Base-by-base conservation (phyloP, 2,329 filamentous ascomycete species). In the Aspergillus pseudoviridinutans region DNA sequence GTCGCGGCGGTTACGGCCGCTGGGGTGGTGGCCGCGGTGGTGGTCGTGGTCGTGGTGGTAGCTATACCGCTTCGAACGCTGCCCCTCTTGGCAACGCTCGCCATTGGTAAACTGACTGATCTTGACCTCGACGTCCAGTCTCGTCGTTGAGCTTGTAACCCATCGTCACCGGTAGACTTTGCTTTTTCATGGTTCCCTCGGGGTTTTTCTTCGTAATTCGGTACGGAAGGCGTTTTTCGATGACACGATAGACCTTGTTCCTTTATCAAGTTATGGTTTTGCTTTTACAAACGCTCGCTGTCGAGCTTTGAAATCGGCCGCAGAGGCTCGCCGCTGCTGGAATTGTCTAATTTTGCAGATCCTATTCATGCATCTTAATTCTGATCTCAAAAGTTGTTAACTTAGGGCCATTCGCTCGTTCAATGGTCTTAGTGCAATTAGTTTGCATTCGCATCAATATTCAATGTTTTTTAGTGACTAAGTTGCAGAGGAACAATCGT, bases 1-100 rank as follows among this genome's bases (percentile, higher is more conserved):
- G 89, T 65, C 75, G 80, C 66, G 84, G 88, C 63, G 87, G 85
- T 53, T 65, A 68, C 54, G 67, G 68, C 50, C 64, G 67, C 58
- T 79, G 84, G 66, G 80, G 90, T 68, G 80, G 90, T 68, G 88
- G 88, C 73, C 84, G 88, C 68, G 86, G 83, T 64, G 82, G 83
- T 64, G 82, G 86, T 61, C 73, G 80, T 72, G 74, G 76, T 60
- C 70, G 74, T 58, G 70, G 76, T 70, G 73, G 77, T 68, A 78
- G 80, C 62, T 84, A 78, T 73, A 83, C 82, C 71, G 79, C 80
- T 66, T 82, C 81, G 68, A 86, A 86, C 71, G 73, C 78, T 66
- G 83, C 83, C 63, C 82, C 83, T 55, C 74, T 86, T 64, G 83
- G 83, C 64, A 74, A 72, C 62, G 78, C 75, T 74, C 79, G 82